phyloP scores from a whole-genome alignment of 768 basidiomycete species.

The Rhizopogon vulgaris region DNA sequence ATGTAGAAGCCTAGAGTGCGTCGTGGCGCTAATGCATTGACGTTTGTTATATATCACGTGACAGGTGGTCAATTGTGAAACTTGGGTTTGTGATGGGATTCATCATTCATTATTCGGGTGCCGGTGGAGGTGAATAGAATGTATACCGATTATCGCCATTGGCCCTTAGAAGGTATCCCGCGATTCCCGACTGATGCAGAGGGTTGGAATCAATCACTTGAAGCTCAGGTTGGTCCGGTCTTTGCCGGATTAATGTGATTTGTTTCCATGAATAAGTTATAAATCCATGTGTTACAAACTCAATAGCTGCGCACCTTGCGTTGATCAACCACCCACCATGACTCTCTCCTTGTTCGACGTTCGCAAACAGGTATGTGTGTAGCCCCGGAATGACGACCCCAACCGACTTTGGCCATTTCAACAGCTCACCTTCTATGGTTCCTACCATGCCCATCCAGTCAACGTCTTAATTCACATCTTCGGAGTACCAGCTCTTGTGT shows the following conservation, averaged over 20 bases:
- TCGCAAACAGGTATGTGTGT: conserved; percentile 53
- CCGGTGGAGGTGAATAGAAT: too few relatives aligned
- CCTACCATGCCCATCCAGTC: conserved; percentile 79
- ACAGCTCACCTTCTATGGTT: conserved; percentile 88
- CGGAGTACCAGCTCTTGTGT: conserved; percentile 79
- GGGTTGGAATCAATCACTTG: too few relatives aligned
- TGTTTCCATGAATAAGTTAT: neutral
- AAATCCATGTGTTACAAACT: neutral
- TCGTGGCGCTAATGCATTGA: neutral
- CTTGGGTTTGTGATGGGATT: too few relatives aligned
- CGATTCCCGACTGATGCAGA: too few relatives aligned
- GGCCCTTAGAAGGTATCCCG: neutral
- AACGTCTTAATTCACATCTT: conserved; percentile 85
- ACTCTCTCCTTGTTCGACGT: conserved; percentile 50
- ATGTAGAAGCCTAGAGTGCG: neutral
- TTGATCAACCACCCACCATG: conserved; percentile 19
- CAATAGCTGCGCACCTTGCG: too few relatives aligned
- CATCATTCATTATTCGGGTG: too few relatives aligned
- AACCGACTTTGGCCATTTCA: neutral
- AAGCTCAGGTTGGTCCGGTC: neutral
- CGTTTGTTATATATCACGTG: conserved; percentile 5
- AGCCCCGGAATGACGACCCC: neutral
- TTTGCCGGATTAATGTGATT: neutral
- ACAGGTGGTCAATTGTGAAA: neutral
- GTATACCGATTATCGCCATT: too few relatives aligned